Percentiles rank a stretch among this genome's conserved stretches.
Evolutionary conservation across 148 eudicot genomes (phyloP).

Genomic region (Rhododendron ferrugineum): DNA sequence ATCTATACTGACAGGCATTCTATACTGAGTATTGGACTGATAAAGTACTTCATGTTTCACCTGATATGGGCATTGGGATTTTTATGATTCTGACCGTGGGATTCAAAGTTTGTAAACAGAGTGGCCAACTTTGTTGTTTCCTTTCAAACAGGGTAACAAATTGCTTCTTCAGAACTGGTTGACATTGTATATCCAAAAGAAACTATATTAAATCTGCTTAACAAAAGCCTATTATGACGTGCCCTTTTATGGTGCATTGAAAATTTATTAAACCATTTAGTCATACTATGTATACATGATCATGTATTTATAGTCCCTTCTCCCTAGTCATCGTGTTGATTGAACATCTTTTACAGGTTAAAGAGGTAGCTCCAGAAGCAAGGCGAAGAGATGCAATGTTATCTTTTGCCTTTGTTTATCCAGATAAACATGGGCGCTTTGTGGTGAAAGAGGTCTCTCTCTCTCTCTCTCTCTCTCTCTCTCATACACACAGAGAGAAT

Average conservation of each 20-base stretch:
- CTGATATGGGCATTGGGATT: background rate
- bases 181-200: background rate
- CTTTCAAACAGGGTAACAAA: background rate
- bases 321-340: background rate
- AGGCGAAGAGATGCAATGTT: constrained; percentile 57
- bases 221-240: background rate
- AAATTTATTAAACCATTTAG: background rate
- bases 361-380: constrained; percentile 81
- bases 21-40: background rate
- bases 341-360: constrained; percentile 44
- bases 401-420: constrained; percentile 81
- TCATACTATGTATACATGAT: background rate
- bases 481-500: background rate
- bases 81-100: background rate
- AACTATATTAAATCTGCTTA: background rate
- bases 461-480: constrained; percentile 6
- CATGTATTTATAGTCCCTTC: background rate
- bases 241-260: background rate
- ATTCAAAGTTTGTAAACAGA: background rate
- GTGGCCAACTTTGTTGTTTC: background rate
- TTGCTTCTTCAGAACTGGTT: background rate
- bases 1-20: background rate
- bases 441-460: constrained; percentile 48
- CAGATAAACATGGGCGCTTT: constrained; percentile 56
- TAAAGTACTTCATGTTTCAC: background rate